Evolutionary conservation across 768 basidiomycete species (phyloP).

Genomic region (Lyophyllum atratum): DNA sequence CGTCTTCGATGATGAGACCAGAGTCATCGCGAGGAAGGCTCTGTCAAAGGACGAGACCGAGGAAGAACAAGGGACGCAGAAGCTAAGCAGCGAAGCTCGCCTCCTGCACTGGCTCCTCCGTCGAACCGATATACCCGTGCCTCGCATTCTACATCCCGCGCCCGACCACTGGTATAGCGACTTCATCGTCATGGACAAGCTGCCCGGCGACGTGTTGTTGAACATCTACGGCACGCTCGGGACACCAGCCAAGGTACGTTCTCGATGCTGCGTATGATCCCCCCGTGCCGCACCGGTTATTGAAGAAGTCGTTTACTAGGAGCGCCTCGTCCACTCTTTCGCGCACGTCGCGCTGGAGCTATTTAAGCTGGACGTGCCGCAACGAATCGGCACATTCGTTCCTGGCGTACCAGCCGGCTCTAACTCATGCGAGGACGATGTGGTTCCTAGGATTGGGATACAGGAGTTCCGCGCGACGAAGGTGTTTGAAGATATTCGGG

Average conservation of each 20-base stretch:
- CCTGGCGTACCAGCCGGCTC: slow-evolving; percentile 1
- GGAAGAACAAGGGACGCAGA: neutral
- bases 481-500: slow-evolving; percentile 5
- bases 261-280: neutral
- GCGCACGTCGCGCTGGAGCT: neutral
- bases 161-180: neutral
- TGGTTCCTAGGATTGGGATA: neutral
- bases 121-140: neutral
- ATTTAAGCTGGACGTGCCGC: slow-evolving; percentile 1
- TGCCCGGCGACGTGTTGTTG: neutral
- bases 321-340: neutral
- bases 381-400: slow-evolving; percentile 4
- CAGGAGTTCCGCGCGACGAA: neutral
- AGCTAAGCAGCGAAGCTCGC: neutral
- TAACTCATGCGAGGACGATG: neutral
- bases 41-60: neutral
- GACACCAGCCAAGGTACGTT: neutral
- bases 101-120: neutral
- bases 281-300: neutral
- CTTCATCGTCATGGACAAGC: slow-evolving; percentile 6
- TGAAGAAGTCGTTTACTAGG: neutral
- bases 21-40: neutral
- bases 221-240: slow-evolving; percentile 4
- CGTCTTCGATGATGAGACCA: neutral
- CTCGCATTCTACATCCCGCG: neutral